Evolutionary conservation across 768 basidiomycete species (phyloP).

Genomic region (Pisolithus microcarpus): DNA sequence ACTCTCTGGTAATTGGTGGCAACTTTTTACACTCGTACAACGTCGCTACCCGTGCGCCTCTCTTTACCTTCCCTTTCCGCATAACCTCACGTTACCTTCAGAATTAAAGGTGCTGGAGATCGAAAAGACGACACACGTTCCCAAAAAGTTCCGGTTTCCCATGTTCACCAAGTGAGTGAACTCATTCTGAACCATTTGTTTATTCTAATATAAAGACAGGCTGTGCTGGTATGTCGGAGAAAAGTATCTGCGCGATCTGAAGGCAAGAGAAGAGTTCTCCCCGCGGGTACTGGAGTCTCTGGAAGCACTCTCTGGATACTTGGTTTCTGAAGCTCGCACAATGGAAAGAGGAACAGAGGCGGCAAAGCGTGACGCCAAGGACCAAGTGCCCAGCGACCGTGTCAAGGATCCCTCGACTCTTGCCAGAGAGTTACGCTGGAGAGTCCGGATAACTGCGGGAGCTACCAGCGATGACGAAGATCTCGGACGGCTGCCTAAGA

Average conservation of each 20-base stretch:
- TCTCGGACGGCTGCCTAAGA: constrained; percentile 20
- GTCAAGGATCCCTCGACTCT: constrained; percentile 77
- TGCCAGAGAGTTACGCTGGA: constrained; percentile 83
- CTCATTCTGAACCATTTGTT: constrained; percentile 10
- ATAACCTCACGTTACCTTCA: constrained; percentile 26
- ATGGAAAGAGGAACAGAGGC: constrained; percentile 68
- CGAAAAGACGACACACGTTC: constrained; percentile 87
- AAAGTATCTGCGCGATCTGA: constrained; percentile 68
- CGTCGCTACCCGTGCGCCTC: constrained; percentile 67
- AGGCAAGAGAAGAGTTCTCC: constrained; percentile 44
- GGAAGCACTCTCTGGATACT: constrained; percentile 63
- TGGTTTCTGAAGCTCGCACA: constrained; percentile 67
- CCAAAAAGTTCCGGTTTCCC: constrained; percentile 86
- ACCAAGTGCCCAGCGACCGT: constrained; percentile 73
- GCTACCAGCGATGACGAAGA: constrained; percentile 64
- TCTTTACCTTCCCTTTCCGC: background rate
- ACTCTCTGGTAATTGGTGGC: constrained; percentile 94
- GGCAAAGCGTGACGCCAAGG: constrained; percentile 69
- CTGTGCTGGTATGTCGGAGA: constrained; percentile 90
- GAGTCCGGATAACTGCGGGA: constrained; percentile 56
- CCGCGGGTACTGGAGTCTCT: constrained; percentile 66
- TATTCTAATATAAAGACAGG: constrained; percentile 31
- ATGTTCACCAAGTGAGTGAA: constrained; percentile 61
- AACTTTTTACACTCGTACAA: constrained; percentile 96
- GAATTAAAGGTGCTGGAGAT: constrained; percentile 87